Conservation (phyloP, 805 yeast species). For the Wickerhamiella kurtzmanii region DNA sequence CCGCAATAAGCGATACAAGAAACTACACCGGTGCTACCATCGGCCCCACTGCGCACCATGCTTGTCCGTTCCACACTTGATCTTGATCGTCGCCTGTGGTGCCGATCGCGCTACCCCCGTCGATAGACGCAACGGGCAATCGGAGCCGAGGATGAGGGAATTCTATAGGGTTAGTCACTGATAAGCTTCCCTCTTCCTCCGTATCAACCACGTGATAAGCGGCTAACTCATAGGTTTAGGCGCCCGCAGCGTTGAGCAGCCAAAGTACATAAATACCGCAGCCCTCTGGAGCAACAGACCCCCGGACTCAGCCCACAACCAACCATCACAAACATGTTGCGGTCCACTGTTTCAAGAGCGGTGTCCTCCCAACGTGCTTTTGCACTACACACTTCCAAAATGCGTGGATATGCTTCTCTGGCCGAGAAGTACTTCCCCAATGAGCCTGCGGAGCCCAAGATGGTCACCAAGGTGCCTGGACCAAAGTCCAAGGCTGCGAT, state of each 20-base stretch:
- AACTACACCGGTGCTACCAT: too few relatives aligned
- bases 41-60: too few relatives aligned
- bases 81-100: too few relatives aligned
- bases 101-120: too few relatives aligned
- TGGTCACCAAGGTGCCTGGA: conserved; percentile 62
- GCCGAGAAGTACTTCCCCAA: conserved; percentile 41
- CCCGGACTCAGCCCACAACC: too few relatives aligned
- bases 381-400: neutral
- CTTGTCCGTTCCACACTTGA: too few relatives aligned
- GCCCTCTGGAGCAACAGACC: too few relatives aligned
- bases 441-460: conserved; percentile 61
- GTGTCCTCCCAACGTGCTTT: neutral
- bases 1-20: neutral
- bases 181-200: neutral
- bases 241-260: neutral
- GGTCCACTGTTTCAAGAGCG: neutral
- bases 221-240: neutral
- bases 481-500: conserved; percentile 47
- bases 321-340: neutral
- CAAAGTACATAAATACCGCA: neutral
- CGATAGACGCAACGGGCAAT: neutral
- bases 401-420: conserved; percentile 12
- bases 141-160: neutral
- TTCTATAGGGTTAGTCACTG: neutral
- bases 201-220: neutral